Evolutionary conservation across 169 alveolate genomes (phyloP), one percentile per base, ranked within the genome.

Genomic region (Plasmodium gaboni): DNA sequence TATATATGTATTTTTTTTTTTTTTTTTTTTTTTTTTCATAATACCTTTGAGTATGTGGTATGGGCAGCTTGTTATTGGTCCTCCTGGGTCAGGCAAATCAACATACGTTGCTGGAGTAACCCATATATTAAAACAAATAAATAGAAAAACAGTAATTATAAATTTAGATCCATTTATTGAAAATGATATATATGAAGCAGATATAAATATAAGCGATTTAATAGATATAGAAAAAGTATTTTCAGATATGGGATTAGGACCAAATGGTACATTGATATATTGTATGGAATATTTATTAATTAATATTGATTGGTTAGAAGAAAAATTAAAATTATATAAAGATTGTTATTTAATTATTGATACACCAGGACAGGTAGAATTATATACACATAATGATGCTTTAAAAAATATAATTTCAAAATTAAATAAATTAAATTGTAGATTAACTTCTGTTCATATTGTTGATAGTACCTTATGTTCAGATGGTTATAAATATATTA

Each of bases 281-380:
- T 97, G 98, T 73, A 97, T 98, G 98, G 99, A 98, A 74, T 98
- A 96, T 88, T 87, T 98, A 42, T 88, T 94, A 74, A 95, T 67
- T 26, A 97, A 97, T 76, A 70, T 97, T 73, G 99, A 97, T 78
- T 98, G 99, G 99, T 87, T 97, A 32, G 96, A 89, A 67, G 85
- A 61, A 73, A 61, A 87, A 89, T 24, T 85, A 72, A 88, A 93
- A 10, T 89, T 85, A 10, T 65, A 78, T 51, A 91, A 91, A 78
- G 96, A 94, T 53, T 73, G 93, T n/a, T 98, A 98, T 93, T 86
- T 97, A 70, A 89, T 98, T 74, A 95, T 98, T 55, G 99, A 98
- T 59, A 91, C 98, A 48, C 99, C 99, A 0, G 99, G 99, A 0
- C 99, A 98, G 89, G 98, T 98, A 57, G 99, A 98, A 93, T 90